These are phyloP conservation scores for Sesbania bispinosa DNA, from an alignment of 306 rosid species.

Conservation along the genomic window DNA sequence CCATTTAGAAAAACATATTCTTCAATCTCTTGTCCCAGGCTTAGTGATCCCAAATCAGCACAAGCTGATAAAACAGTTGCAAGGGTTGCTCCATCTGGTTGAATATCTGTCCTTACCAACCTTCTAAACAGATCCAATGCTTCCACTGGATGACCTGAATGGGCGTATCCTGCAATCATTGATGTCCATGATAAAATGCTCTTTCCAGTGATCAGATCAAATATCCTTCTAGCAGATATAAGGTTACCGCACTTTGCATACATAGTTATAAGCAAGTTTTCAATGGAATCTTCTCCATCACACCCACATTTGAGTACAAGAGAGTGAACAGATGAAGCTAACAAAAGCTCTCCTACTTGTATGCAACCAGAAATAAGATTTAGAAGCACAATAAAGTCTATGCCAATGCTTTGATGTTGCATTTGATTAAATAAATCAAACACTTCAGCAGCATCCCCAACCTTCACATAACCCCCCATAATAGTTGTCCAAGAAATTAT, in stretches of 20 bases:
- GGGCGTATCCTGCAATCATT: conserved; percentile 47
- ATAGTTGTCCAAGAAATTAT: conserved; percentile 48
- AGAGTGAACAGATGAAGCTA: conserved; percentile 42
- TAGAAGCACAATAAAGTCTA: conserved; percentile 38
- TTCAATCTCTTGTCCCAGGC: conserved; percentile 57
- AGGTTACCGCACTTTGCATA: conserved; percentile 53
- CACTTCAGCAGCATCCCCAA: conserved; percentile 20
- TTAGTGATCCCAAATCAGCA: conserved; percentile 45
- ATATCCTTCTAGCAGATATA: conserved; percentile 44
- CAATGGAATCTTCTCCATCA: conserved; percentile 34
- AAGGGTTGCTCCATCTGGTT: conserved; percentile 36
- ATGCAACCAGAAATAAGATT: conserved; percentile 35
- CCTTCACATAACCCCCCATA: conserved; percentile 41
- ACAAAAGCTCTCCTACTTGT: conserved; percentile 18
- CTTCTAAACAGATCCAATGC: conserved; percentile 39
- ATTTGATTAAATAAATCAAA: conserved; percentile 37
- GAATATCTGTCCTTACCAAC: conserved; percentile 25
- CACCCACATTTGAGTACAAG: conserved; percentile 51
- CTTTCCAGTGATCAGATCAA: conserved; percentile 41
- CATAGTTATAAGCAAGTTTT: conserved; percentile 49
- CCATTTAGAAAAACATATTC: conserved; percentile 47
- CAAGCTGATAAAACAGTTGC: conserved; percentile 42
- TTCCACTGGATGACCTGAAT: conserved; percentile 32
- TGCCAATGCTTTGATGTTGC: conserved; percentile 15
- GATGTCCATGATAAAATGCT: conserved; percentile 60